phyloP scores from a whole-genome alignment of 257 asterid genomes.

The Asclepias syriaca region DNA sequence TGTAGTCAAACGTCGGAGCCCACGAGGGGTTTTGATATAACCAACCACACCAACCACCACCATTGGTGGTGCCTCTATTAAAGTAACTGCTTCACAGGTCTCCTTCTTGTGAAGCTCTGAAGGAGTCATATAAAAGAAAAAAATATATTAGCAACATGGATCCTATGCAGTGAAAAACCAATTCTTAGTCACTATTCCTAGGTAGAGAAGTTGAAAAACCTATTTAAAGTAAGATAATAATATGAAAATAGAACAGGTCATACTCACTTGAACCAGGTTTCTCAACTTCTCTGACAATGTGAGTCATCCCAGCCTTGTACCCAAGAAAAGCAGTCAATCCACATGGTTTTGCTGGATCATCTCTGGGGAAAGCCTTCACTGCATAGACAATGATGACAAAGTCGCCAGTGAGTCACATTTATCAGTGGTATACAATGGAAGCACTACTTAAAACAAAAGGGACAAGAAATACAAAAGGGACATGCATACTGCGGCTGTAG shows the following conservation, averaged over 20 bases:
- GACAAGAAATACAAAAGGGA: too few relatives aligned
- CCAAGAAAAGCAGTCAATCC: slow-evolving; percentile 75
- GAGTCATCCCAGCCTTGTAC: slow-evolving; percentile 91
- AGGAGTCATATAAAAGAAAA: background rate
- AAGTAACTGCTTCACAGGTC: slow-evolving; percentile 81
- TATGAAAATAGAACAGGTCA: background rate
- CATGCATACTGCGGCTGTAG: too few relatives aligned
- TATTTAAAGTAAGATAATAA: background rate
- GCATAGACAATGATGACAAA: slow-evolving; percentile 11
- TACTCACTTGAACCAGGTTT: slow-evolving; percentile 83
- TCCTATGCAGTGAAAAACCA: background rate
- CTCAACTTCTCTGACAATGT: slow-evolving; percentile 77
- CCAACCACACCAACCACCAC: slow-evolving; percentile 82
- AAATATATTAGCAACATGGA: background rate
- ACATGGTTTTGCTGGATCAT: slow-evolving; percentile 56
- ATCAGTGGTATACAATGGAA: background rate
- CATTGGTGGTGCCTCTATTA: slow-evolving; percentile 76
- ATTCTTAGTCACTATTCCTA: background rate
- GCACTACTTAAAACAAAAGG: too few relatives aligned
- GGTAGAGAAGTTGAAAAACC: too few relatives aligned
- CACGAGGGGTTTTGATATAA: slow-evolving; percentile 71
- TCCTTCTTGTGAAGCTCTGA: slow-evolving; percentile 84
- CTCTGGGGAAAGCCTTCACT: slow-evolving; percentile 87
- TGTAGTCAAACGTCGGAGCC: slow-evolving; percentile 63
- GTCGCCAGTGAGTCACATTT: background rate